Conservation (phyloP, 805 yeast genomes). For the Wickerhamiella bombiphila region DNA sequence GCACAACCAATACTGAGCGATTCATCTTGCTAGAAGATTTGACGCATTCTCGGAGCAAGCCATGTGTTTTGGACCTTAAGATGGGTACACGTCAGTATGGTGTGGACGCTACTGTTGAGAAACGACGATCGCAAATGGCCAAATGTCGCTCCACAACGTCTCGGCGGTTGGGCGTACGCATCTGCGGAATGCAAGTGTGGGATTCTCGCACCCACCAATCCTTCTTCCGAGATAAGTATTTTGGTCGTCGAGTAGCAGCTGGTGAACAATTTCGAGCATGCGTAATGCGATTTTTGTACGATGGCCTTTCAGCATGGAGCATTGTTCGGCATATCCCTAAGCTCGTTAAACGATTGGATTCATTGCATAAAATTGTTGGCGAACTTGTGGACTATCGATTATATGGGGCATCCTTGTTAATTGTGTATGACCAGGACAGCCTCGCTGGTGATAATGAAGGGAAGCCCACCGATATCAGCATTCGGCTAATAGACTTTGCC, state of each 20-base stretch:
- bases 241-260: constrained; percentile 60
- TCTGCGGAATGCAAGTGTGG: constrained; percentile 92
- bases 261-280: constrained; percentile 70
- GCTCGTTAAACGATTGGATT: constrained; percentile 44
- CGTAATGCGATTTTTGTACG: constrained; percentile 62
- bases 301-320: constrained; percentile 47
- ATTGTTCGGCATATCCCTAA: constrained; percentile 53
- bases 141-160: constrained; percentile 79
- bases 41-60: constrained; percentile 64
- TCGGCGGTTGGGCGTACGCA: constrained; percentile 67
- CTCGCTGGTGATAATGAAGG: too few species aligned
- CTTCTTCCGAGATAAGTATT: constrained; percentile 75
- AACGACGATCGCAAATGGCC: constrained; percentile 61
- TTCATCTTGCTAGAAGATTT: constrained; percentile 82
- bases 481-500: constrained; percentile 83
- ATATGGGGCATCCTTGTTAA: constrained; percentile 77
- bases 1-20: constrained; percentile 47
- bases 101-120: constrained; percentile 64
- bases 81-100: constrained; percentile 99
- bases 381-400: constrained; percentile 62
- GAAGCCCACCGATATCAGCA: constrained; percentile 17
- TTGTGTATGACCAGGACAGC: constrained; percentile 91
- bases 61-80: constrained; percentile 87
- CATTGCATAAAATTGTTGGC: constrained; percentile 39
- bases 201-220: constrained; percentile 33